phyloP scores from a whole-genome alignment of 352 stramenopile genomes.

The Phytophthora pseudosyringae region DNA sequence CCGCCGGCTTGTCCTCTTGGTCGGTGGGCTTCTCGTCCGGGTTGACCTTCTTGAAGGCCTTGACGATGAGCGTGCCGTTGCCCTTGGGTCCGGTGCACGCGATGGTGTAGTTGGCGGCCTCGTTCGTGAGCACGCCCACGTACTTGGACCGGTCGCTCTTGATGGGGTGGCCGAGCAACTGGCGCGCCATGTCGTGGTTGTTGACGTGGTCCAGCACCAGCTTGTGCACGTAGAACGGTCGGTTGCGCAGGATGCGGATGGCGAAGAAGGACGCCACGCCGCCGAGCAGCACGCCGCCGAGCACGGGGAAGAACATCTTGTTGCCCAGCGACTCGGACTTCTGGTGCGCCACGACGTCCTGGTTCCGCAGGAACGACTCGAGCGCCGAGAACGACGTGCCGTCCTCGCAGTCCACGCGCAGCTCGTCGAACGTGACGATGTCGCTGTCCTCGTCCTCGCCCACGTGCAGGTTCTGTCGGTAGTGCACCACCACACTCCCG shows the following conservation, averaged over 20 bases:
- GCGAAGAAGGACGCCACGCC: constrained; percentile 73
- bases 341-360: constrained; percentile 59
- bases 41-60: constrained; percentile 69
- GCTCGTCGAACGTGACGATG: constrained; percentile 60
- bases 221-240: constrained; percentile 84
- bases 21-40: constrained; percentile 12
- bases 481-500: constrained; percentile 53
- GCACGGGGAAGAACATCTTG: constrained; percentile 71
- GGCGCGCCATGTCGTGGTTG: constrained; percentile 65
- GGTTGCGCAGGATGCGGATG: constrained; percentile 79
- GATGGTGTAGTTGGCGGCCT: constrained; percentile 76
- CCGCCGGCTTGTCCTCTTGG: constrained; percentile 16
- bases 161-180: constrained; percentile 70
- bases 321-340: constrained; percentile 70
- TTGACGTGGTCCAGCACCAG: constrained; percentile 79
- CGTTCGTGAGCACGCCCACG: constrained; percentile 62
- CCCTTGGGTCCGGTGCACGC: constrained; percentile 67
- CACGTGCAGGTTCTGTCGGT: constrained; percentile 45
- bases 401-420: constrained; percentile 56
- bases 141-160: constrained; percentile 78
- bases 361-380: constrained; percentile 62
- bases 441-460: constrained; percentile 35
- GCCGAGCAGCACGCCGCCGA: constrained; percentile 68
- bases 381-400: constrained; percentile 65
- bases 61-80: constrained; percentile 76